A percentile compares a stretch with the other conserved stretches of the same genome.
Conservation (phyloP, 192 early-diverging fungal species). For the Gigaspora rosea region DNA sequence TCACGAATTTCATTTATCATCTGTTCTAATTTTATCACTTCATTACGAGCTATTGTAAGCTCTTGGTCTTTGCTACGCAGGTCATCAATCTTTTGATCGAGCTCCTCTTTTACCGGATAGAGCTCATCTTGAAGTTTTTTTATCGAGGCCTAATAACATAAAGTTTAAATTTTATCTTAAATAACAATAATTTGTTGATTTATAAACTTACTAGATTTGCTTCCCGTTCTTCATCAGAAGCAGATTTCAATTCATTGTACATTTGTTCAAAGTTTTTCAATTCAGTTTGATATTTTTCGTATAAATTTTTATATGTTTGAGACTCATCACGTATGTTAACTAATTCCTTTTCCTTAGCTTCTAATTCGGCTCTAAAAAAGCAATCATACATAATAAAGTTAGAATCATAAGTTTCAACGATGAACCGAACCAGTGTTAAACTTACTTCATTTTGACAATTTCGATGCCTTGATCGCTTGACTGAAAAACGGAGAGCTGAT, state of each 20-base stretch:
- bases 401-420: neutral
- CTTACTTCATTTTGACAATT: neutral
- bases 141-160: neutral
- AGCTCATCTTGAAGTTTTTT: constrained; percentile 12
- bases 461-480: neutral
- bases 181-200: too few relatives aligned
- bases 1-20: neutral
- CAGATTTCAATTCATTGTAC: constrained; percentile 9
- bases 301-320: neutral
- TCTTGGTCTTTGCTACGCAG: neutral
- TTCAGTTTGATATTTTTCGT: neutral
- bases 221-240: neutral
- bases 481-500: neutral
- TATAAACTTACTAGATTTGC: neutral
- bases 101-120: neutral
- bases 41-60: neutral
- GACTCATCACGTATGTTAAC: neutral
- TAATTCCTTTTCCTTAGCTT: neutral
- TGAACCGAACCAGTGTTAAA: neutral
- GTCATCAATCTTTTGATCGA: neutral
- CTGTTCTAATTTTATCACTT: neutral
- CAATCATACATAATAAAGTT: neutral
- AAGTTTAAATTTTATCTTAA: too few relatives aligned
- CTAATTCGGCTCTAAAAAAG: neutral
- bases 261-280: neutral